These are phyloP conservation scores for Russula ochroleuca DNA, from an alignment of 768 basidiomycete genomes.

Conservation along the genomic window DNA sequence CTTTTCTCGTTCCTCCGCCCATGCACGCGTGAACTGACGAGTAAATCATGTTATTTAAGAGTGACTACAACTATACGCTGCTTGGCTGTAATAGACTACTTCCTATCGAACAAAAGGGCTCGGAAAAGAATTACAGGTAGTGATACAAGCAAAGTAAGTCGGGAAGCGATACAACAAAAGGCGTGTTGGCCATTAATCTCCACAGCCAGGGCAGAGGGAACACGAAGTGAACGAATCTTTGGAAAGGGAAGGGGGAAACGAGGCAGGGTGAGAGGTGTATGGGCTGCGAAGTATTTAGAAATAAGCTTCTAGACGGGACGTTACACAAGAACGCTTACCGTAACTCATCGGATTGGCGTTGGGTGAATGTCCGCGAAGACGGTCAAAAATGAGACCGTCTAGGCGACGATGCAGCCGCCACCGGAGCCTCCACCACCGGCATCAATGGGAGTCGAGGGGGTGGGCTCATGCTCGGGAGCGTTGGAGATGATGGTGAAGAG, in stretches of 20 bases:
- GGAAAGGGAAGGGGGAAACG: background rate
- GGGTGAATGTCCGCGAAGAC: background rate
- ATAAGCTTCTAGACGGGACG: no score
- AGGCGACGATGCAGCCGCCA: background rate
- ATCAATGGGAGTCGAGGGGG: background rate
- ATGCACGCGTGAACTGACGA: background rate
- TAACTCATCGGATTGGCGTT: background rate
- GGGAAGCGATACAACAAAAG: background rate
- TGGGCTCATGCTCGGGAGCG: background rate
- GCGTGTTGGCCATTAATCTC: constrained; percentile 4
- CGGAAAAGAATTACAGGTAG: background rate
- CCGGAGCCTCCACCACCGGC: background rate
- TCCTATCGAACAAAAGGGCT: background rate
- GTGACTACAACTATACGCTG: background rate
- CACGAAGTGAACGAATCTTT: background rate
- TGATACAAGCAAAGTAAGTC: background rate
- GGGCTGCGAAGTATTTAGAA: background rate
- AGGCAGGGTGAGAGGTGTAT: no score
- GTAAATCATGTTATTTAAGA: background rate
- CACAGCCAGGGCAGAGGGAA: background rate
- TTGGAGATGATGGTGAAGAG: background rate
- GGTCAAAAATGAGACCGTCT: background rate
- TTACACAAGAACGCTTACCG: background rate
- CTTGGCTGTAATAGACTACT: background rate
- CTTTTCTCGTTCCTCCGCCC: background rate